phyloP scores from a whole-genome alignment of 441 rosid genomes.

The Gossypium gossypioides region DNA sequence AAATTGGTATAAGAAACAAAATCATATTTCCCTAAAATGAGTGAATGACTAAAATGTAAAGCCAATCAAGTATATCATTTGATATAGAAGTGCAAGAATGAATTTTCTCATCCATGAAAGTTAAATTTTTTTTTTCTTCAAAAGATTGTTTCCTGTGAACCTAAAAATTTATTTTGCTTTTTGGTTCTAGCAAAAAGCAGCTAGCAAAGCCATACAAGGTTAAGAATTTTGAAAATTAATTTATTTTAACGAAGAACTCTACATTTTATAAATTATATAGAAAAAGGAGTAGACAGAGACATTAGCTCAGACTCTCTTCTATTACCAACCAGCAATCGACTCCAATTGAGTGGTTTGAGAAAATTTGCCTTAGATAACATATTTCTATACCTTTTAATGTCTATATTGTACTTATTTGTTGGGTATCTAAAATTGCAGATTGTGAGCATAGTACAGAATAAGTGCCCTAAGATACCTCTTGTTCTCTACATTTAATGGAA shows the following conservation, averaged over 20 bases:
- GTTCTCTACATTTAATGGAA: slow-evolving; percentile 85
- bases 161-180: neutral
- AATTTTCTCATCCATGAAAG: neutral
- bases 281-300: neutral
- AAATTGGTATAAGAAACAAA: neutral
- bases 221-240: neutral
- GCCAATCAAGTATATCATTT: neutral
- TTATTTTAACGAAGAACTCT: neutral
- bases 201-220: neutral
- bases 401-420: neutral
- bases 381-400: neutral
- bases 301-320: neutral
- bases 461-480: slow-evolving; percentile 70
- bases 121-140: neutral
- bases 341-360: neutral
- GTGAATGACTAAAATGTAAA: neutral
- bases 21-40: neutral
- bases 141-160: neutral
- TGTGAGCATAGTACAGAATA: slow-evolving; percentile 42
- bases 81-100: neutral
- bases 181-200: neutral
- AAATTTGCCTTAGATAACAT: neutral
- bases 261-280: neutral
- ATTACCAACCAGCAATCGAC: neutral
- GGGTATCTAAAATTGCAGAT: slow-evolving; percentile 37